A percentile compares a stretch with the other conserved stretches of the same genome.
These are phyloP conservation scores for Mortierella sp. DNA, from an alignment of 371 early-diverging fungal species.

Conservation along the genomic window DNA sequence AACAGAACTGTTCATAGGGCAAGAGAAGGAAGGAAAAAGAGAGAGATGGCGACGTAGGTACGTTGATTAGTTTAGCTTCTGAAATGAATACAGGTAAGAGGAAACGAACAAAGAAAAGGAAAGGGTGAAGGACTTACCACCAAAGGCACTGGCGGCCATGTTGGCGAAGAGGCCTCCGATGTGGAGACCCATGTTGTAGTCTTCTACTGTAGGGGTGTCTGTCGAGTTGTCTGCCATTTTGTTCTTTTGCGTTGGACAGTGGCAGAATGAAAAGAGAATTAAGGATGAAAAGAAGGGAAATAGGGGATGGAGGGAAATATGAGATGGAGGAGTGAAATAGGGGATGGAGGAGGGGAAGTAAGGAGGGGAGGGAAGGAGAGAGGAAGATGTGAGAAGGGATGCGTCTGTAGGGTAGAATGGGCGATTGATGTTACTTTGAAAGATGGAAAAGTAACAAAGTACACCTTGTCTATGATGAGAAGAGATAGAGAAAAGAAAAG, in stretches of 20 bases:
- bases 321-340: neutral
- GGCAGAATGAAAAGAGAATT: neutral
- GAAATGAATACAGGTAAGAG: neutral
- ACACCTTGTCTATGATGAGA: neutral
- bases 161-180: slow-evolving; percentile 73
- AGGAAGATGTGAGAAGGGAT: no score
- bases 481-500: neutral
- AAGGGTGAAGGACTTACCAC: slow-evolving; percentile 34
- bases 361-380: neutral
- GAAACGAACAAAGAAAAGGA: neutral
- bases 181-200: slow-evolving; percentile 65
- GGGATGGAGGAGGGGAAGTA: neutral
- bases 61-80: neutral
- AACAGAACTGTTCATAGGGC: slow-evolving; percentile 25
- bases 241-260: neutral
- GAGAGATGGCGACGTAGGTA: neutral
- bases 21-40: neutral
- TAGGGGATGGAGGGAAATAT: neutral
- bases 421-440: no score
- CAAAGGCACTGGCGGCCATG: slow-evolving; percentile 61
- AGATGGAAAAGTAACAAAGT: no score
- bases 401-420: no score
- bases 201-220: slow-evolving; percentile 20
- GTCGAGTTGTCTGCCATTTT: slow-evolving; percentile 18
- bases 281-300: neutral